Evolutionary conservation across 2,329 filamentous ascomycete genomes (phyloP).

Genomic region (Fusarium algeriense): DNA sequence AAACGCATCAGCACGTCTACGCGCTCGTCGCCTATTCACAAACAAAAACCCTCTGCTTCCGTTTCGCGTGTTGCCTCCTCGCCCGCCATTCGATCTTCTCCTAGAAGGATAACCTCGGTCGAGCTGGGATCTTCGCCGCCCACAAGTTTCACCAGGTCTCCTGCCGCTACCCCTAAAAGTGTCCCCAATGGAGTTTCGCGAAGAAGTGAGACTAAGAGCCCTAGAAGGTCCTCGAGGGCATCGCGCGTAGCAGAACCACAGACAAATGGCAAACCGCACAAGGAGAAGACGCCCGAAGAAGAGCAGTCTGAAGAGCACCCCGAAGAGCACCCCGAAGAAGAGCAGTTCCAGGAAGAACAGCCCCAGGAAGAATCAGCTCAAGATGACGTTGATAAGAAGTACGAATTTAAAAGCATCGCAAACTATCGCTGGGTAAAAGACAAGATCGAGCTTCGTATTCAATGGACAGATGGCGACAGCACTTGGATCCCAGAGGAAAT

Average conservation of each 20-base stretch:
- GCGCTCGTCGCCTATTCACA: conserved; percentile 3
- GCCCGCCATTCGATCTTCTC: conserved; percentile 3
- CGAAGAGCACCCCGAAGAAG: background rate
- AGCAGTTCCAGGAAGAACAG: background rate
- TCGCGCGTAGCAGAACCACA: background rate
- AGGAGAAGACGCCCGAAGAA: background rate
- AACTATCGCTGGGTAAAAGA: conserved; percentile 49
- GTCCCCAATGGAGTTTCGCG: background rate
- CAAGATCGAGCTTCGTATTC: conserved; percentile 49
- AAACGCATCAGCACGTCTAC: background rate
- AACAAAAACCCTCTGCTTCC: background rate
- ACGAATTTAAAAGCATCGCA: conserved; percentile 35
- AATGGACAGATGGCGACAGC: conserved; percentile 48
- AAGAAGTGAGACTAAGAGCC: no score
- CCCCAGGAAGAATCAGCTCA: background rate
- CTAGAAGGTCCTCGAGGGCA: background rate
- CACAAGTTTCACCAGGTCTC: background rate
- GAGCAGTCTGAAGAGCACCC: background rate
- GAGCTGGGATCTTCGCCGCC: background rate
- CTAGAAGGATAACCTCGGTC: background rate
- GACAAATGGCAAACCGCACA: background rate
- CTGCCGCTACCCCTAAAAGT: background rate
- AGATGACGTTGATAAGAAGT: background rate
- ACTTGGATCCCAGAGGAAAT: conserved; percentile 54
- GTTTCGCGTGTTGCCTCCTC: background rate